Percentiles rank a stretch among this genome's conserved stretches.
These are phyloP conservation scores for Pharus latifolius DNA, from an alignment of 176 grass and related monocot genomes.

Conservation along the genomic window DNA sequence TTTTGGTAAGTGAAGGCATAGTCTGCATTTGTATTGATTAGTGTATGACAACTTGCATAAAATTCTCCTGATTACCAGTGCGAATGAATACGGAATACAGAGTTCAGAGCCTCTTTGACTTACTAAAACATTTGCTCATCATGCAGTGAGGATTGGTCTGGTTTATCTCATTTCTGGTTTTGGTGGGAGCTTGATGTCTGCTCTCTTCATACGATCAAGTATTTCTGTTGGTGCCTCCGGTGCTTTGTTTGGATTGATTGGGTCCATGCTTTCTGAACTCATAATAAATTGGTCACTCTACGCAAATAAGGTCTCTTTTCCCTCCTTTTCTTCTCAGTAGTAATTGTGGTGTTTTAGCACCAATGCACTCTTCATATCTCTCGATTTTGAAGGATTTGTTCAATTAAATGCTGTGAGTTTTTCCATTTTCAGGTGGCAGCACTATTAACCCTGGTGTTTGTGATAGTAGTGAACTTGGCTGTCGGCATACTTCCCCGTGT, in stretches of 20 bases:
- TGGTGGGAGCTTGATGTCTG: constrained; percentile 75
- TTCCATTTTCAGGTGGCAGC: constrained; percentile 48
- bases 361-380: background rate
- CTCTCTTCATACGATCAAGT: constrained; percentile 58
- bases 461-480: constrained; percentile 65
- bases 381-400: background rate
- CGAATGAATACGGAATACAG: background rate
- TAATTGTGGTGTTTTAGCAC: background rate
- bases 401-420: background rate
- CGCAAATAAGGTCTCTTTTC: constrained; percentile 60
- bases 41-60: background rate
- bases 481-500: constrained; percentile 69
- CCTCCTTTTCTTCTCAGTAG: background rate
- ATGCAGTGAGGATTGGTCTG: constrained; percentile 55
- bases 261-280: constrained; percentile 89
- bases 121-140: background rate
- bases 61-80: background rate
- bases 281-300: constrained; percentile 93
- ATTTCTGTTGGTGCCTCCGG: constrained; percentile 90
- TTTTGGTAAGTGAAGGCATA: constrained; percentile 29
- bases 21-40: background rate
- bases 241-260: constrained; percentile 82
- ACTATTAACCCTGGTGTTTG: constrained; percentile 36
- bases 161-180: constrained; percentile 73
- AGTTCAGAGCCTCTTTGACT: background rate